phyloP scores from a whole-genome alignment of 2,329 filamentous ascomycete species.

The Fusarium dimerum region DNA sequence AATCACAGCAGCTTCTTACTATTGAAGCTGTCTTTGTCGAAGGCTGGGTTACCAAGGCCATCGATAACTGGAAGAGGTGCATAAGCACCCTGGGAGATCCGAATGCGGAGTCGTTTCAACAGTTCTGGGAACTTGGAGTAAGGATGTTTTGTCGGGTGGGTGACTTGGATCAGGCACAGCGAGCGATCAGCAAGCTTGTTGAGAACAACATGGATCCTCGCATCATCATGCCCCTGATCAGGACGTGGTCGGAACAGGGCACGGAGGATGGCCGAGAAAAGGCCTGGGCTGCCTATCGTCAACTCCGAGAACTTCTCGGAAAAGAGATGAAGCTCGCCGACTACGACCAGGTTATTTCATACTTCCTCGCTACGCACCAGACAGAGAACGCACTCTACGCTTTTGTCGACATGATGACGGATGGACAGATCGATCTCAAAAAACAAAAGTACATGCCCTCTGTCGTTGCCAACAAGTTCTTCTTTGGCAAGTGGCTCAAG shows the following conservation, averaged over 20 bases:
- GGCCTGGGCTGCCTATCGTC: conserved; percentile 69
- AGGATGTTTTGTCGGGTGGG: conserved; percentile 62
- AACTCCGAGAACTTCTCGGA: conserved; percentile 62
- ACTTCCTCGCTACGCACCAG: conserved; percentile 67
- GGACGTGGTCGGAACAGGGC: conserved; percentile 59
- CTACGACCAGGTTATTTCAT: conserved; percentile 73
- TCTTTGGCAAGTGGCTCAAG: conserved; percentile 88
- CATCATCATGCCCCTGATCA: conserved; percentile 68
- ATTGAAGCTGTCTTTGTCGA: conserved; percentile 69
- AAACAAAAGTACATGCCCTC: conserved; percentile 47
- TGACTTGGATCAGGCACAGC: conserved; percentile 59
- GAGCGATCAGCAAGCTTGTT: conserved; percentile 56
- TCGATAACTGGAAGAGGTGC: conserved; percentile 64
- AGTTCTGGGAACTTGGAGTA: conserved; percentile 66
- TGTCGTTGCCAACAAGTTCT: conserved; percentile 69
- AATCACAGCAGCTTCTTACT: conserved; percentile 63
- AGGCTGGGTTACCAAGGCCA: conserved; percentile 59
- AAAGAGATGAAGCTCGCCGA: conserved; percentile 67
- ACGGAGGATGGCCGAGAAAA: conserved; percentile 48
- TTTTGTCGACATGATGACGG: conserved; percentile 88
- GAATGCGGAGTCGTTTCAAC: conserved; percentile 45
- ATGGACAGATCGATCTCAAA: conserved; percentile 52
- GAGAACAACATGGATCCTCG: conserved; percentile 51
- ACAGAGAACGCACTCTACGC: conserved; percentile 70
- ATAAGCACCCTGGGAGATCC: conserved; percentile 53